Evolutionary conservation across 2,329 filamentous ascomycete species (phyloP).

Genomic region (Penicillium sp.): DNA sequence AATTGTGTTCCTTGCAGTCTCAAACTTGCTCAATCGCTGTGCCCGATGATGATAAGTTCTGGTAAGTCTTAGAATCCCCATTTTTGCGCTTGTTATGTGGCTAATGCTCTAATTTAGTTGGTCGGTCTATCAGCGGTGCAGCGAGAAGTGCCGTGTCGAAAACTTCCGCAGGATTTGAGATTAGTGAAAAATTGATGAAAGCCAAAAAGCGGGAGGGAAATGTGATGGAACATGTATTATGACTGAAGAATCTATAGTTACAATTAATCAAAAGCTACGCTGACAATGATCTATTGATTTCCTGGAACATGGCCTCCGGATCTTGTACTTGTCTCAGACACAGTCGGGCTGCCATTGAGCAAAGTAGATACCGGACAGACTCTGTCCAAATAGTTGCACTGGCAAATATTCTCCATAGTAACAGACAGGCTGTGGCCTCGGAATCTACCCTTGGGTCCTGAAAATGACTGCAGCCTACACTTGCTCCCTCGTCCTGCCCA

Average conservation of each 20-base stretch:
- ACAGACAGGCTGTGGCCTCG: too few species aligned
- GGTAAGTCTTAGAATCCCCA: slow-evolving; percentile 17
- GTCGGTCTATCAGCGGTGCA: slow-evolving; percentile 21
- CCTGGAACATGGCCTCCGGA: too few species aligned
- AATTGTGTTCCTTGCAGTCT: slow-evolving; percentile 26
- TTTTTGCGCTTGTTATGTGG: neutral
- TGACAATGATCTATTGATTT: too few species aligned
- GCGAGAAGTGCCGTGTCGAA: slow-evolving; percentile 16
- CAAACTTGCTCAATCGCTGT: slow-evolving; percentile 28
- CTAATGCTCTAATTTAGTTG: slow-evolving; percentile 10
- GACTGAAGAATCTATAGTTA: neutral
- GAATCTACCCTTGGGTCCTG: too few species aligned
- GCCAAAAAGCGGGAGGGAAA: neutral
- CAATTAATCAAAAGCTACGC: too few species aligned
- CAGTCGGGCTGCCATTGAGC: too few species aligned
- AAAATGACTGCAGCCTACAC: too few species aligned
- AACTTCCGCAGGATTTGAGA: slow-evolving; percentile 9
- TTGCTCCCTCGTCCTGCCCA: too few species aligned
- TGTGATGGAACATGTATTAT: slow-evolving; percentile 4
- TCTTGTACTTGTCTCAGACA: too few species aligned
- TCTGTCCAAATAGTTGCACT: too few species aligned
- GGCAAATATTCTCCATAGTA: too few species aligned
- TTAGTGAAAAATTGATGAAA: neutral
- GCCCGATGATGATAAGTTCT: slow-evolving; percentile 27
- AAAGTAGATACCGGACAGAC: too few species aligned